These are phyloP conservation scores for Stemphylium lycopersici DNA, from an alignment of 2,329 filamentous ascomycete species.

Conservation along the genomic window DNA sequence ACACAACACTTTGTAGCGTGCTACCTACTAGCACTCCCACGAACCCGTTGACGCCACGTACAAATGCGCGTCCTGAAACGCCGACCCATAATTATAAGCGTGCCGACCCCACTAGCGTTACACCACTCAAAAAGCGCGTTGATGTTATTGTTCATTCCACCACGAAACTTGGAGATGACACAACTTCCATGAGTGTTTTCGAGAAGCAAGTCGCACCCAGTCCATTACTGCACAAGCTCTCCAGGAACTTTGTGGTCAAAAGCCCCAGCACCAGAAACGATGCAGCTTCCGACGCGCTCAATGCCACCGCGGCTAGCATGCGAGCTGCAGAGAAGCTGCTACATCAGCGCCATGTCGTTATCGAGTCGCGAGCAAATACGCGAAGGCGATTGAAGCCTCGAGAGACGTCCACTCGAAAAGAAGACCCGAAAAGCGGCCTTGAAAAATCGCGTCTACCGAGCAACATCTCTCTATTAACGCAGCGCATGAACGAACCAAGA, in stretches of 20 bases:
- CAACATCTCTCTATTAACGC: neutral
- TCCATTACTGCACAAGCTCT: too few species aligned
- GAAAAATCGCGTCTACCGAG: neutral
- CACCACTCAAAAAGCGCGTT: neutral
- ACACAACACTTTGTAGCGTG: neutral
- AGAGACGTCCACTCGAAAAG: neutral
- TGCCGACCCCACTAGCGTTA: neutral
- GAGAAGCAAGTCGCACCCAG: too few species aligned
- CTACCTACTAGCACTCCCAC: neutral
- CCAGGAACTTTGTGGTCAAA: too few species aligned
- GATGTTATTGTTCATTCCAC: neutral
- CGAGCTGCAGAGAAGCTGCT: constrained; percentile 11
- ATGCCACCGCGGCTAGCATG: neutral
- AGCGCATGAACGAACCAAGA: neutral
- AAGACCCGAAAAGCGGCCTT: neutral
- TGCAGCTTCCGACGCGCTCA: neutral
- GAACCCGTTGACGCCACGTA: neutral
- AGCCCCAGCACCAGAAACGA: too few species aligned
- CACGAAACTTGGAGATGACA: neutral
- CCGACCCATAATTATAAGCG: neutral
- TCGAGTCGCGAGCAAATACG: constrained; percentile 2
- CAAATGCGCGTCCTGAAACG: neutral
- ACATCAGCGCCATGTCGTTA: constrained; percentile 7
- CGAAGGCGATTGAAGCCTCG: neutral
- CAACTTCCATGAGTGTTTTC: neutral